These are phyloP conservation scores for Acarospora socialis DNA, from an alignment of 2,329 filamentous ascomycete species.

Conservation along the genomic window DNA sequence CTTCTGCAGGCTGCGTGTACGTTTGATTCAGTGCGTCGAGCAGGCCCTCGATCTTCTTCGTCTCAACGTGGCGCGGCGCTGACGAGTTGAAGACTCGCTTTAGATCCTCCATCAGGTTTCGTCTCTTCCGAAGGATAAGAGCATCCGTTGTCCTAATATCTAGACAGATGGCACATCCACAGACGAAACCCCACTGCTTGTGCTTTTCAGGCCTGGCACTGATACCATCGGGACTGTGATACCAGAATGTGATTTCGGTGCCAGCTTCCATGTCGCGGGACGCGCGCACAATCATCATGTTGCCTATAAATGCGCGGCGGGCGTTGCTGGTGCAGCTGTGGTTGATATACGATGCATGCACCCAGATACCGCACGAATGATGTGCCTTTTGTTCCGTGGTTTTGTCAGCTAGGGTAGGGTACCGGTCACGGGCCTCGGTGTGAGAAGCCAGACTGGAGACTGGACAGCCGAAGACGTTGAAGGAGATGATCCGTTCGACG, in stretches of 20 bases:
- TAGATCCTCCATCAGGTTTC: no score
- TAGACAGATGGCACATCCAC: constrained; percentile 28
- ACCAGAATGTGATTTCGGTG: constrained; percentile 34
- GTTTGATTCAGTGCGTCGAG: constrained; percentile 14
- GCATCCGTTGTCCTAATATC: constrained; percentile 16
- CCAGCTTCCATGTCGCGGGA: constrained; percentile 27
- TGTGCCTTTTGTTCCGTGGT: constrained; percentile 4
- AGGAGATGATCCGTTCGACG: constrained; percentile 26
- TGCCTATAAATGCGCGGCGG: constrained; percentile 37
- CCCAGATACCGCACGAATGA: constrained; percentile 33
- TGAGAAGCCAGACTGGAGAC: constrained; percentile 16
- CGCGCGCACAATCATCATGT: constrained; percentile 39
- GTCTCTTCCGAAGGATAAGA: no score
- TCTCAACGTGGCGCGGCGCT: background rate
- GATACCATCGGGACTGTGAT: constrained; percentile 17
- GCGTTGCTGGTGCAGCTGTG: constrained; percentile 38
- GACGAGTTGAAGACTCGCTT: background rate
- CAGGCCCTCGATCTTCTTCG: constrained; percentile 9
- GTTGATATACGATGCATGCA: constrained; percentile 36
- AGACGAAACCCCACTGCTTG: constrained; percentile 29
- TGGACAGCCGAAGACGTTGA: constrained; percentile 33
- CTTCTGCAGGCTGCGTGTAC: constrained; percentile 12
- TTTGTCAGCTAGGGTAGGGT: constrained; percentile 4
- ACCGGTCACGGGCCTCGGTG: constrained; percentile 1
- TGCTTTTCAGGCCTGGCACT: constrained; percentile 23